phyloP scores from a whole-genome alignment of 495 filamentous ascomycete species.

The Podospora pseudoanserina region DNA sequence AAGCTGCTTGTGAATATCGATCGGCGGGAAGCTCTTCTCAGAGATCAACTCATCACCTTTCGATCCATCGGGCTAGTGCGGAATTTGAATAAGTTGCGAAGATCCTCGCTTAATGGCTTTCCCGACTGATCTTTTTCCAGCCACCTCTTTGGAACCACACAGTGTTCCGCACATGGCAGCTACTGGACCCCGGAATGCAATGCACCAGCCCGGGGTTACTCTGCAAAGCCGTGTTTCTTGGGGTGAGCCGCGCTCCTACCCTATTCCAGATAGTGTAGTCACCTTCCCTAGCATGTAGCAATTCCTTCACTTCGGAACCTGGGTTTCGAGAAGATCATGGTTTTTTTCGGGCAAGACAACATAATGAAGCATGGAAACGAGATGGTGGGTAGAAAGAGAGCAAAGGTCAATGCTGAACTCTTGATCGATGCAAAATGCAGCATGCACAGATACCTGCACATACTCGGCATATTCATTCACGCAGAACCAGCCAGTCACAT shows the following conservation, averaged over 20 bases:
- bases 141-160: neutral
- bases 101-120: neutral
- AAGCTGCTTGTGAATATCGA: neutral
- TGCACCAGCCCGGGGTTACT: neutral
- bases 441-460: neutral
- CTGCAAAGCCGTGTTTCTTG: neutral
- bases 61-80: neutral
- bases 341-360: too few species aligned
- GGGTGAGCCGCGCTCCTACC: too few species aligned
- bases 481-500: conserved; percentile 1
- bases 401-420: neutral
- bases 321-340: too few species aligned
- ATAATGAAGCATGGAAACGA: too few species aligned
- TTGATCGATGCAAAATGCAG: neutral
- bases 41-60: neutral
- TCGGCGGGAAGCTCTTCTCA: neutral
- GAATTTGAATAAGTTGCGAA: neutral
- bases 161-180: neutral
- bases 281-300: too few species aligned
- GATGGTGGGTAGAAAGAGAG: neutral
- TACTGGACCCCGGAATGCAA: neutral
- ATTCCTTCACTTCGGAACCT: too few species aligned
- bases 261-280: too few species aligned
- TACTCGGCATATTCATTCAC: neutral
- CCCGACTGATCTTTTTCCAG: neutral